A percentile compares a stretch with the other conserved stretches of the same genome.
These are phyloP conservation scores for Leucosporidium creatinivorum DNA, from an alignment of 768 basidiomycete species.

Conservation along the genomic window DNA sequence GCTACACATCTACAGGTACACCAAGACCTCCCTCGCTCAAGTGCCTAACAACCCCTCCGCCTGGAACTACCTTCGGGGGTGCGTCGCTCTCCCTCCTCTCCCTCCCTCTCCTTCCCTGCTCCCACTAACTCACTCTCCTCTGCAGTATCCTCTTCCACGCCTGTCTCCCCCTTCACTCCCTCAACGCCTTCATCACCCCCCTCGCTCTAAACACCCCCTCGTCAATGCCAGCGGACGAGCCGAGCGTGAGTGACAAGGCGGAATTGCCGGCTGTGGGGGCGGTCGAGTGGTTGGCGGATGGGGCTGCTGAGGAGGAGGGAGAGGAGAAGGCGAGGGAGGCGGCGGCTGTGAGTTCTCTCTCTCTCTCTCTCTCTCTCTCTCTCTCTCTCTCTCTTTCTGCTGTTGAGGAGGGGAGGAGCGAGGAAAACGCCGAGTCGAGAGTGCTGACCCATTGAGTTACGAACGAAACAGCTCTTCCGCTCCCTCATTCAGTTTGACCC, in stretches of 20 bases:
- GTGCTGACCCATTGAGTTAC: too few relatives aligned
- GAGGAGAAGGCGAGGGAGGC: constrained; percentile 26
- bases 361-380: too few relatives aligned
- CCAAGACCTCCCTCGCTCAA: constrained; percentile 71
- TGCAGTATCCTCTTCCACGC: constrained; percentile 57
- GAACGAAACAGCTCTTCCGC: constrained; percentile 16
- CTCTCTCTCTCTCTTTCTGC: too few relatives aligned
- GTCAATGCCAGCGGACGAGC: constrained; percentile 33
- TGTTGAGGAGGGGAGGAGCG: too few relatives aligned
- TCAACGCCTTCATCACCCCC: constrained; percentile 57
- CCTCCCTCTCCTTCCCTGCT: not conserved
- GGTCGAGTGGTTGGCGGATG: constrained; percentile 60
- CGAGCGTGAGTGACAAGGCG: constrained; percentile 67
- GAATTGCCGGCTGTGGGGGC: constrained; percentile 70
- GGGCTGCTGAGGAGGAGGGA: constrained; percentile 12
- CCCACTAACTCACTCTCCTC: not conserved
- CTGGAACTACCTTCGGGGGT: constrained; percentile 90
- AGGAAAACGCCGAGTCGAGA: too few relatives aligned
- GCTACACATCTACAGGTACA: constrained; percentile 51
- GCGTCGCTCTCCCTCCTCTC: not conserved
- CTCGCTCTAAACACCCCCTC: constrained; percentile 48
- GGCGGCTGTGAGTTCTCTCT: constrained; percentile 12
- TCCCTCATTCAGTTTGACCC: constrained; percentile 34
- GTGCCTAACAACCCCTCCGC: constrained; percentile 90
- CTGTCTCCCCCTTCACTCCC: constrained; percentile 52